These are phyloP conservation scores for Myriosclerotinia curreyana DNA, from an alignment of 2,329 filamentous ascomycete species.

Conservation along the genomic window DNA sequence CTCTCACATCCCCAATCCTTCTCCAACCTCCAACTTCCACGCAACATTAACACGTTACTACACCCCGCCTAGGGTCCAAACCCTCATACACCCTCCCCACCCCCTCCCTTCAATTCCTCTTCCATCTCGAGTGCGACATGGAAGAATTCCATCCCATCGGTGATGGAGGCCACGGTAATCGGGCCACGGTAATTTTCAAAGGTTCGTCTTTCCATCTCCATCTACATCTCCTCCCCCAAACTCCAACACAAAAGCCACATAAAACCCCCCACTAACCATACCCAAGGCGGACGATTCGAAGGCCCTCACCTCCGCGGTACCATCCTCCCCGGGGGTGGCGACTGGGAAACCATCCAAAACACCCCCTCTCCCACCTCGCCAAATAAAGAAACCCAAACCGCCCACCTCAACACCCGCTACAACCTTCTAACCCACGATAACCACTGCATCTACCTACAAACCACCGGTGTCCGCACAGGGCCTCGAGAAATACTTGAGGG, in stretches of 20 bases:
- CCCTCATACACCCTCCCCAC: neutral
- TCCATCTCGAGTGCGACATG: conserved; percentile 12
- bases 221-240: neutral
- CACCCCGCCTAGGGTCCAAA: neutral
- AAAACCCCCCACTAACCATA: too few relatives aligned
- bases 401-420: conserved; percentile 1
- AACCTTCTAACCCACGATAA: conserved; percentile 4
- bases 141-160: neutral
- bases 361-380: conserved; percentile 20
- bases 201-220: neutral
- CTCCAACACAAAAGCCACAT: neutral
- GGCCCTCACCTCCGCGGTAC: conserved; percentile 16
- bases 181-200: neutral
- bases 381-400: neutral
- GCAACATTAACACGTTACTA: neutral
- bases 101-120: conserved; percentile 3
- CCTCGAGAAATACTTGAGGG: neutral
- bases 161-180: conserved; percentile 8
- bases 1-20: neutral
- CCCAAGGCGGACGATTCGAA: conserved; percentile 22
- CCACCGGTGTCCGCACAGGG: neutral
- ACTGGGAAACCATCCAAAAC: conserved; percentile 20
- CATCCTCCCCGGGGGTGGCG: conserved; percentile 7
- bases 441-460: conserved; percentile 2
- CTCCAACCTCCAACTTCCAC: too few relatives aligned